phyloP scores from a whole-genome alignment of 106 monocot genomes.

The Allium sativum region DNA sequence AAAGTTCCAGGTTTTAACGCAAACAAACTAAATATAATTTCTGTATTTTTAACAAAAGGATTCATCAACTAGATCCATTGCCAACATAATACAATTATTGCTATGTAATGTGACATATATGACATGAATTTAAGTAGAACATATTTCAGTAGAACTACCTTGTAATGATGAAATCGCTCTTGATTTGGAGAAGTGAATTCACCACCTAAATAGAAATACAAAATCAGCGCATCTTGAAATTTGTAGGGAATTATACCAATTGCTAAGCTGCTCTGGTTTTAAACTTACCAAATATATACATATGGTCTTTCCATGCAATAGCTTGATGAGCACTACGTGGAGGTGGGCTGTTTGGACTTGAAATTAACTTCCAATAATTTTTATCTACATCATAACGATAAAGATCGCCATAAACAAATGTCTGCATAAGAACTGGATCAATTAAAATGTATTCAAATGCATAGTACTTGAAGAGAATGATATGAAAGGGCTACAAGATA shows the following conservation, averaged over 20 bases:
- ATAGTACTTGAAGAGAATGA: not conserved
- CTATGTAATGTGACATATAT: too few species aligned
- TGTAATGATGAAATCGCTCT: conserved; percentile 98
- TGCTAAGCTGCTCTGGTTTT: too few species aligned
- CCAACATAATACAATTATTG: too few species aligned
- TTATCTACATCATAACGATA: conserved; percentile 96
- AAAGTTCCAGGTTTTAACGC: too few species aligned
- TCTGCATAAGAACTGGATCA: conserved; percentile 45
- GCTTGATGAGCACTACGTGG: conserved; percentile 95
- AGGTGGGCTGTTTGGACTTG: conserved; percentile 92
- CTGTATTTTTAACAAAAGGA: too few species aligned
- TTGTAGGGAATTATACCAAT: too few species aligned
- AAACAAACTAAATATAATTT: too few species aligned
- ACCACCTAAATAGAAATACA: conserved; percentile 41
- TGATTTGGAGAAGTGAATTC: conserved; percentile 99
- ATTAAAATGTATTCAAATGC: not conserved
- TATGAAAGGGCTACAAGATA: not conserved
- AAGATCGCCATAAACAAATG: conserved; percentile 97
- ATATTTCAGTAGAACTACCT: conserved; percentile 32
- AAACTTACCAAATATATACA: conserved; percentile 80
- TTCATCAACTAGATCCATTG: too few species aligned
- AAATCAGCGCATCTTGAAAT: too few species aligned
- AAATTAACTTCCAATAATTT: conserved; percentile 88
- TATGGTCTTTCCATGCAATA: conserved; percentile 87
- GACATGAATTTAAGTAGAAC: too few species aligned